These are phyloP conservation scores for Fraxinus anomala DNA, from an alignment of 257 asterid genomes.

Conservation along the genomic window DNA sequence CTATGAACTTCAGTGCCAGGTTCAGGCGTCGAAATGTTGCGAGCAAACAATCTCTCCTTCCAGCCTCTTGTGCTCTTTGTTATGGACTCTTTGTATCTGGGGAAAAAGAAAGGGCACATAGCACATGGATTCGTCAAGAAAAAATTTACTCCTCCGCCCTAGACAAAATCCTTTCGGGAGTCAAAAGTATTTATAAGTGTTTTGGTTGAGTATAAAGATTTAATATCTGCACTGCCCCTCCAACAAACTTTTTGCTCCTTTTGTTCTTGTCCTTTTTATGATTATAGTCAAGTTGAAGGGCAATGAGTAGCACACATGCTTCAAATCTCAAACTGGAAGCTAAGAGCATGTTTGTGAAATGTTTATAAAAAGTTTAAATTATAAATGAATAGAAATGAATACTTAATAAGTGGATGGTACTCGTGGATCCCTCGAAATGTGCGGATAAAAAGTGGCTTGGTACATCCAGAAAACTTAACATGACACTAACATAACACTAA, in stretches of 20 bases:
- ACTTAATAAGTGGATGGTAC: too few relatives aligned
- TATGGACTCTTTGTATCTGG: slow-evolving; percentile 80
- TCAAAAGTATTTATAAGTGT: not conserved
- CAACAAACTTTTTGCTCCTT: not conserved
- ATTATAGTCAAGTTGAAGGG: slow-evolving; percentile 18
- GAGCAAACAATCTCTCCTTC: slow-evolving; percentile 90
- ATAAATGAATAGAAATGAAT: too few relatives aligned
- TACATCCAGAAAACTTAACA: not conserved
- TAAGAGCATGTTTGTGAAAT: not conserved
- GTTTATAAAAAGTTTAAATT: too few relatives aligned
- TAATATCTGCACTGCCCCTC: not conserved
- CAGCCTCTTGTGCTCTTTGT: slow-evolving; percentile 90
- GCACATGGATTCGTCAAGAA: not conserved
- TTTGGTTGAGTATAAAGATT: not conserved
- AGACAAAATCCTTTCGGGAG: not conserved
- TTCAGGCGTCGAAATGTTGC: slow-evolving; percentile 52
- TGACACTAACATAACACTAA: not conserved
- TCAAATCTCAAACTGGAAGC: not conserved
- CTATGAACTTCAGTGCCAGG: slow-evolving; percentile 48
- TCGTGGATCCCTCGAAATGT: too few relatives aligned
- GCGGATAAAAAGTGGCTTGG: not conserved
- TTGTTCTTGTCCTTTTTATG: not conserved
- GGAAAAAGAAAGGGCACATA: not conserved
- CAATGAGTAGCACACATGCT: not conserved
- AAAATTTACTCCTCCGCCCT: not conserved